Conservation (phyloP, 2,329 filamentous ascomycete species). For the Didymella keratinophila region DNA sequence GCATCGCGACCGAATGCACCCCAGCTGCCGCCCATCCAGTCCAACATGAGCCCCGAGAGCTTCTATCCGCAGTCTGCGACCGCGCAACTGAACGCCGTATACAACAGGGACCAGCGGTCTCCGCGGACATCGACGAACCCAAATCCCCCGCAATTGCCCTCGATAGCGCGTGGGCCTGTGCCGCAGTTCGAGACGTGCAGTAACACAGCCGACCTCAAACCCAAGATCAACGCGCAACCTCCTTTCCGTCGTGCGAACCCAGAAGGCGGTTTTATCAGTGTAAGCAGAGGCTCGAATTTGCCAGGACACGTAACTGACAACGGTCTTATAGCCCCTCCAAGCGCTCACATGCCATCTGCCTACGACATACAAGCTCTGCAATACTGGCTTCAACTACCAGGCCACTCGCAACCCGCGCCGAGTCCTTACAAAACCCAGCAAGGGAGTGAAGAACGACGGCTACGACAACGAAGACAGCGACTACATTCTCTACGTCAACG, state of each 20-base stretch:
- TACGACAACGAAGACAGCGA: slow-evolving; percentile 99
- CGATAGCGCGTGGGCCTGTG: slow-evolving; percentile 69
- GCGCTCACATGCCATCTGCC: slow-evolving; percentile 92
- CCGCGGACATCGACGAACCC: slow-evolving; percentile 53
- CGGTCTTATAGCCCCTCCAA: slow-evolving; percentile 78
- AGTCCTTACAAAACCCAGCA: slow-evolving; percentile 97
- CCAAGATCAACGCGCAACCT: slow-evolving; percentile 85
- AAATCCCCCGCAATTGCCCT: slow-evolving; percentile 58
- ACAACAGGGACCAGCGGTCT: slow-evolving; percentile 61
- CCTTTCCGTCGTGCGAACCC: slow-evolving; percentile 92
- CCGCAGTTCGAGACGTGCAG: slow-evolving; percentile 87
- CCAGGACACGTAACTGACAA: slow-evolving; percentile 27
- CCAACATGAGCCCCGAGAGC: slow-evolving; percentile 72
- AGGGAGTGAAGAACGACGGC: slow-evolving; percentile 97
- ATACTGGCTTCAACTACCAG: slow-evolving; percentile 97
- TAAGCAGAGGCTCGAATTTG: slow-evolving; percentile 58
- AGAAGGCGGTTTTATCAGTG: slow-evolving; percentile 97
- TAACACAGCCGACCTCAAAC: slow-evolving; percentile 75
- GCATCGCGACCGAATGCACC: slow-evolving; percentile 63
- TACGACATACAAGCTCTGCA: slow-evolving; percentile 97
- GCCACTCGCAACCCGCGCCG: slow-evolving; percentile 94
- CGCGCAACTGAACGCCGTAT: slow-evolving; percentile 73
- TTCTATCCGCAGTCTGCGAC: slow-evolving; percentile 76
- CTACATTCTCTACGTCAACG: slow-evolving; percentile 98
- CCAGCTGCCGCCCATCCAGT: slow-evolving; percentile 77